Evolutionary conservation across 768 basidiomycete species (phyloP).

Genomic region (Trametes elegans): DNA sequence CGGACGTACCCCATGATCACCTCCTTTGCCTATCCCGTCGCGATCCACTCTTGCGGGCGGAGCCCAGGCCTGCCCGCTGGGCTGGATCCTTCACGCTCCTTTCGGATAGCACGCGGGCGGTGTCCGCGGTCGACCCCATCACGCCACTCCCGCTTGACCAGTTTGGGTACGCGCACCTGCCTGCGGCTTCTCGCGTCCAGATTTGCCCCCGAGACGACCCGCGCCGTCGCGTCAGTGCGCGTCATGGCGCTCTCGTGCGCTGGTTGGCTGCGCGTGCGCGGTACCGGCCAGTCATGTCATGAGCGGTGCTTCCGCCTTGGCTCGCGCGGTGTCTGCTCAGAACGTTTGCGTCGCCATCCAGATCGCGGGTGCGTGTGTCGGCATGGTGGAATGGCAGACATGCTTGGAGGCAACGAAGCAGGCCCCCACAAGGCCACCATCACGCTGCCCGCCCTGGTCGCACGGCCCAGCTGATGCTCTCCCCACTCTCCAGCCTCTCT

Average conservation of each 20-base stretch:
- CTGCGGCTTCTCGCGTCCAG: conserved; percentile 7
- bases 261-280: too few relatives aligned
- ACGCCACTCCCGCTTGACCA: conserved; percentile 18
- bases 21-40: conserved; percentile 17
- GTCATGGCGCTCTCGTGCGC: conserved; percentile 4
- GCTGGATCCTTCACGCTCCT: conserved; percentile 11
- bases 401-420: conserved; percentile 3
- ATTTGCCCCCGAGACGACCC: conserved; percentile 6
- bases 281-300: too few relatives aligned
- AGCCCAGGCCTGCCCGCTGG: conserved; percentile 7
- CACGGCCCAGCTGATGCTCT: conserved; percentile 15
- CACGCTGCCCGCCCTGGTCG: neutral
- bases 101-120: conserved; percentile 18
- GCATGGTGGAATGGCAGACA: neutral
- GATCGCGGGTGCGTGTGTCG: neutral
- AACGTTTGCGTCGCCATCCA: too few relatives aligned
- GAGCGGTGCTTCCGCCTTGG: neutral
- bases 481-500: neutral
- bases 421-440: neutral
- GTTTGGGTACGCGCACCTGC: conserved; percentile 3
- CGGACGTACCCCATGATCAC: conserved; percentile 18
- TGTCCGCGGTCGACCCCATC: conserved; percentile 14
- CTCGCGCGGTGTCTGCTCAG: neutral
- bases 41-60: conserved; percentile 6
- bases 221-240: conserved; percentile 1